Evolutionary conservation across 768 basidiomycete species (phyloP), one percentile per base, ranked within the genome.

Genomic region (Leccinellum luteum): DNA sequence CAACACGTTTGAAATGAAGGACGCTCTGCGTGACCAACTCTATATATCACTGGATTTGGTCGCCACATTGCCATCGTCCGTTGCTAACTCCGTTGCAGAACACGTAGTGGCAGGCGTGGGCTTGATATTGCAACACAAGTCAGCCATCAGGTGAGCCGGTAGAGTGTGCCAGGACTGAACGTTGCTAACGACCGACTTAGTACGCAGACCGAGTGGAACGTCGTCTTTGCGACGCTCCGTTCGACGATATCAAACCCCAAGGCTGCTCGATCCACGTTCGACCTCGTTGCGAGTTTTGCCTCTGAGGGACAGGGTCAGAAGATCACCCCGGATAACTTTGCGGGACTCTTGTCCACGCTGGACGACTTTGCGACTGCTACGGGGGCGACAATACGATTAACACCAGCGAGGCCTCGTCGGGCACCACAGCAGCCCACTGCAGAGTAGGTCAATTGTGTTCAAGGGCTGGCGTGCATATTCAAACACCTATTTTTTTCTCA

Each of bases 161-260:
- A 28, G 25, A 27, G 35, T 10, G 35, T 10, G 31, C 3, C 27
- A 0, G 30, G 19, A 21, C 53, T 1, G 41, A 48, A 25, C 21
- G 55, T 52, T 30, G 32, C 50, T 65, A 41, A 70, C 6, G 23
- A 32, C 50, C 23, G 32, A 55, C 60, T 0, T 54, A 93, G 87
- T 55, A 94, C 94, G 1, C 87, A 90, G 62, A 98, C 96, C 1
- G 96, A 98, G 69, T 99, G 96, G 96, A 94, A 92, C 60, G 77
- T 98, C 41, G 82, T 95, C 21, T 92, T 95, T 65, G 90, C 92
- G 1, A 78, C 98, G 28, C 81, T 98, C 61, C 85, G 92, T 49
- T 88, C 87, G 1, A 95, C 94, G 0, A 82, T 94, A 43, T 79
- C 86, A 13, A 90, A 97, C 67, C 84, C 92, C 10, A 92, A 93